Conservation (phyloP, 805 yeast species). For the Pichia kluyveri region DNA sequence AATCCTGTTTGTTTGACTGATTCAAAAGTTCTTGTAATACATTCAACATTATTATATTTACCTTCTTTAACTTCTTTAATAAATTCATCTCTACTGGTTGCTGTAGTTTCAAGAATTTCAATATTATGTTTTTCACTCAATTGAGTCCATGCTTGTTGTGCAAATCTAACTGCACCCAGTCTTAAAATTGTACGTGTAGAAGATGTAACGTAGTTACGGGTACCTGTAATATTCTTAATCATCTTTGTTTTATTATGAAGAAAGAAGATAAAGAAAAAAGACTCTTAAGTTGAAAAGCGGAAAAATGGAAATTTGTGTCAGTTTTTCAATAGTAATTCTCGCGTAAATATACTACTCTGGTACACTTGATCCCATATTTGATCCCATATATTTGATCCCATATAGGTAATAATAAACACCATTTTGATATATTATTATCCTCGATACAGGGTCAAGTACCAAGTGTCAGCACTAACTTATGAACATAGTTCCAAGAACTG, state of each 20-base stretch:
- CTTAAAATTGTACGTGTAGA: conserved; percentile 52
- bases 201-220: neutral
- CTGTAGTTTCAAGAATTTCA: conserved; percentile 37
- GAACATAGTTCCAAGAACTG: no score
- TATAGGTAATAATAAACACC: no score
- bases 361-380: no score
- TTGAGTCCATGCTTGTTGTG: conserved; percentile 54
- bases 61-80: conserved; percentile 28
- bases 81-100: conserved; percentile 33
- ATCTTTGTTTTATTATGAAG: neutral
- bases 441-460: no score
- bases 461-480: no score
- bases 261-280: neutral
- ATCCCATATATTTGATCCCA: no score
- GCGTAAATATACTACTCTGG: no score
- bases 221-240: neutral
- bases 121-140: conserved; percentile 25
- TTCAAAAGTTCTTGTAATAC: conserved; percentile 34
- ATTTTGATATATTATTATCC: no score
- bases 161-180: conserved; percentile 52
- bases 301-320: no score
- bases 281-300: no score
- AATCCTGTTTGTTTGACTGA: conserved; percentile 32
- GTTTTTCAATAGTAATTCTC: no score
- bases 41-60: conserved; percentile 27